Percentiles rank a stretch among this genome's conserved stretches.
Conservation (phyloP, 2,329 filamentous ascomycete genomes). For the Aspergillus pseudoglaucus region DNA sequence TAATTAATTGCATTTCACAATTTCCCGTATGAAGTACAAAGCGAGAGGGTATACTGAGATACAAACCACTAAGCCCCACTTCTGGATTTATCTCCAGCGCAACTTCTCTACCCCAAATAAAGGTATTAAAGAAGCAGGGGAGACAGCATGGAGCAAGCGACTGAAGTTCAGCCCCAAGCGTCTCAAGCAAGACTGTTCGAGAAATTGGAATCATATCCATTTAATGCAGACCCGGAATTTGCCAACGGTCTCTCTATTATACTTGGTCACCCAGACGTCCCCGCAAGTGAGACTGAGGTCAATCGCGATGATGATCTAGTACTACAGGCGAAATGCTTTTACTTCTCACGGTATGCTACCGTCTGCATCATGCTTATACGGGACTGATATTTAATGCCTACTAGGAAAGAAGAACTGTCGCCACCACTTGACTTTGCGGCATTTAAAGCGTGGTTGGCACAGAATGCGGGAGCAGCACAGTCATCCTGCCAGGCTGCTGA, state of each 20-base stretch:
- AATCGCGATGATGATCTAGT: slow-evolving; percentile 36
- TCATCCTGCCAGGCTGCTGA: slow-evolving; percentile 4
- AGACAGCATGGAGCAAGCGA: background rate
- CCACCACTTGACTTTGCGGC: slow-evolving; percentile 55
- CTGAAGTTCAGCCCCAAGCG: slow-evolving; percentile 7
- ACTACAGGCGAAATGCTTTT: slow-evolving; percentile 43
- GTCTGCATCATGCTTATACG: background rate
- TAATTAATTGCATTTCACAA: too few species aligned
- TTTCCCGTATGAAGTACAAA: too few species aligned
- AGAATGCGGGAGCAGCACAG: slow-evolving; percentile 8
- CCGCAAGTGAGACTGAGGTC: slow-evolving; percentile 34
- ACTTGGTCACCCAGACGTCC: slow-evolving; percentile 35
- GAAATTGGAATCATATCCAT: slow-evolving; percentile 33
- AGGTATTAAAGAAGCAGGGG: background rate
- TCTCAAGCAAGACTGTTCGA: slow-evolving; percentile 17
- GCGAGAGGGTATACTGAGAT: too few species aligned
- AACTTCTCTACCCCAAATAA: background rate
- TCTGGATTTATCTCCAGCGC: too few species aligned
- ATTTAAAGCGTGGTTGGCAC: slow-evolving; percentile 59
- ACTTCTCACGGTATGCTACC: slow-evolving; percentile 36
- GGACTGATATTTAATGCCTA: slow-evolving; percentile 1
- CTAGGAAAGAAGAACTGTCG: slow-evolving; percentile 32
- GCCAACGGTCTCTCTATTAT: slow-evolving; percentile 43
- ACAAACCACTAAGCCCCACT: too few species aligned
- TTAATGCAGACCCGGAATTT: slow-evolving; percentile 39